Evolutionary conservation across 1,284 basidiomycete genomes (phyloP).

Genomic region (Exobasidium rhododendri): DNA sequence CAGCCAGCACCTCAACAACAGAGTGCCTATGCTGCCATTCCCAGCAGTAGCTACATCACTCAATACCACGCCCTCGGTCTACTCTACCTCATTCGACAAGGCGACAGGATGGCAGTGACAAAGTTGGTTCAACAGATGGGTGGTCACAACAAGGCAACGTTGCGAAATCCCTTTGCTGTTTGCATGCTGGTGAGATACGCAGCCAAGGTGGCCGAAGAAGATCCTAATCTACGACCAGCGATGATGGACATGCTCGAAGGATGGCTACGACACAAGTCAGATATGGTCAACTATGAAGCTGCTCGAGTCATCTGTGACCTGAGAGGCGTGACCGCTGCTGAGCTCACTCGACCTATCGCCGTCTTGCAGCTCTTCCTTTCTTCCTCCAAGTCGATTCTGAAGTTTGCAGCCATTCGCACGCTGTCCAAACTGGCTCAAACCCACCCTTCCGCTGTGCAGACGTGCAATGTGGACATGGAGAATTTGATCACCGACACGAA

Average conservation of each 20-base stretch:
- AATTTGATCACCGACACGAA: constrained; percentile 94
- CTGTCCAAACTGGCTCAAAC: constrained; percentile 74
- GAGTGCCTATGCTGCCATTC: constrained; percentile 72
- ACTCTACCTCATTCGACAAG: constrained; percentile 89
- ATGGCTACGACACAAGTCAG: constrained; percentile 96
- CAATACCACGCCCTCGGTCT: constrained; percentile 97
- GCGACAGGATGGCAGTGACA: constrained; percentile 96
- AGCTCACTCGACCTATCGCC: constrained; percentile 77
- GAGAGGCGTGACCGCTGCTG: constrained; percentile 72
- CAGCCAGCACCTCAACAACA: constrained; percentile 58
- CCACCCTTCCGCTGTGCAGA: constrained; percentile 78
- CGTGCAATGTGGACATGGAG: constrained; percentile 96
- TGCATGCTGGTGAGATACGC: constrained; percentile 99
- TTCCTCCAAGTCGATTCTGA: constrained; percentile 64
- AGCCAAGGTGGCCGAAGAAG: constrained; percentile 95
- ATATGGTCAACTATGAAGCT: constrained; percentile 99
- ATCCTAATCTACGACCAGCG: constrained; percentile 60
- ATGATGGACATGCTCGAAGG: constrained; percentile 93
- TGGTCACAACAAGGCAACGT: constrained; percentile 68
- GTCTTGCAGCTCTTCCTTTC: constrained; percentile 54
- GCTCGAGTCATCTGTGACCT: constrained; percentile 96
- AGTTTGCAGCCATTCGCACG: constrained; percentile 95
- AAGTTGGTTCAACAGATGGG: constrained; percentile 92
- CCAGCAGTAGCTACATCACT: constrained; percentile 68
- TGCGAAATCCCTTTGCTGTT: constrained; percentile 96